Percentiles rank a stretch among this genome's conserved stretches.
phyloP scores from a whole-genome alignment of 176 grass and related monocot genomes.

The Areca catechu region DNA sequence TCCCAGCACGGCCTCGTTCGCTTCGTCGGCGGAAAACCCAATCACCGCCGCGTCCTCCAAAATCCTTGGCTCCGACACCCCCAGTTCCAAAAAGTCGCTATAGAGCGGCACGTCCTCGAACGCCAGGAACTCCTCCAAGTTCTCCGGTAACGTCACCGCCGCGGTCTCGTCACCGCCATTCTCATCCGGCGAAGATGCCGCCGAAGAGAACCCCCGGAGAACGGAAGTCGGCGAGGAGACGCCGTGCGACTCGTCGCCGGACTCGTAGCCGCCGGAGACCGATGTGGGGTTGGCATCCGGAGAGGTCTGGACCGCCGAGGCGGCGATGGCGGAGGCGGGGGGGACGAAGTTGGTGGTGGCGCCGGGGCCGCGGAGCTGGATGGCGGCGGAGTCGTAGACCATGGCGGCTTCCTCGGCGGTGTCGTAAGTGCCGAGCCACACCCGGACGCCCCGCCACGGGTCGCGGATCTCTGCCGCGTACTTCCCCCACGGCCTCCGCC shows the following conservation, averaged over 20 bases:
- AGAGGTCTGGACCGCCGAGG: neutral
- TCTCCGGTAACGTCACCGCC: conserved; percentile 21
- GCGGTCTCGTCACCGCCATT: conserved; percentile 12
- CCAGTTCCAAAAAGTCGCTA: conserved; percentile 40
- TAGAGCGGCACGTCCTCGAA: conserved; percentile 36
- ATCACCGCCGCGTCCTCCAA: conserved; percentile 21
- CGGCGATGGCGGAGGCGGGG: neutral
- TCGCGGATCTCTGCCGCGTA: conserved; percentile 88
- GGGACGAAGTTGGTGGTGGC: conserved; percentile 48
- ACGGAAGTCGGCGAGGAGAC: conserved; percentile 76
- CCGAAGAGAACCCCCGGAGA: conserved; percentile 52
- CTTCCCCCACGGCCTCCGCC: conserved; percentile 80
- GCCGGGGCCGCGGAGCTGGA: conserved; percentile 51
- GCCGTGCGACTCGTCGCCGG: conserved; percentile 44
- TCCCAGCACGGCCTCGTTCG: conserved; percentile 14
- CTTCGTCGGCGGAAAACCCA: neutral
- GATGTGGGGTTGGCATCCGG: conserved; percentile 1
- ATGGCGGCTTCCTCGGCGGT: conserved; percentile 85
- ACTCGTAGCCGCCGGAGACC: conserved; percentile 40
- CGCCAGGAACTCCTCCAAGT: conserved; percentile 35
- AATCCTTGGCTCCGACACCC: conserved; percentile 44
- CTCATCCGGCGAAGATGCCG: conserved; percentile 2
- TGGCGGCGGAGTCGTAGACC: conserved; percentile 65
- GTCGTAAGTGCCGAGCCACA: conserved; percentile 95
- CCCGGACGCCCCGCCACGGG: conserved; percentile 65